Percentiles rank a stretch among this genome's conserved stretches.
Evolutionary conservation across 2,329 filamentous ascomycete species (phyloP).

Genomic region (Stagonosporopsis rhizophila): DNA sequence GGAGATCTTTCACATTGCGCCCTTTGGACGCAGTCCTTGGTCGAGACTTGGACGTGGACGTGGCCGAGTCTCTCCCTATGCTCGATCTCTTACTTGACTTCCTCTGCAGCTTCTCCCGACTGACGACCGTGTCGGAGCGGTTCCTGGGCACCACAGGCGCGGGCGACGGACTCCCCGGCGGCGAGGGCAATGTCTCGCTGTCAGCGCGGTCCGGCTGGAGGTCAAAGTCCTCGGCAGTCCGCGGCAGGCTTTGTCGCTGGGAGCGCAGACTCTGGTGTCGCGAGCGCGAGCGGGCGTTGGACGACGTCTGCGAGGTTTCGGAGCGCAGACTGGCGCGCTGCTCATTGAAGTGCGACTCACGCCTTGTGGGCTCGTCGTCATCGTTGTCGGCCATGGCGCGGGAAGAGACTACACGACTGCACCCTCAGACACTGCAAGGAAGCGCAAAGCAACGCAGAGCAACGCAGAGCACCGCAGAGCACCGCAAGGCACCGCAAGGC

Average conservation of each 20-base stretch:
- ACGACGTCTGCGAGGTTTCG: slow-evolving; percentile 26
- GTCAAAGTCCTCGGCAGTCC: slow-evolving; percentile 4
- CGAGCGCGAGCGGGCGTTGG: slow-evolving; percentile 22
- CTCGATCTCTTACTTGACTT: slow-evolving; percentile 22
- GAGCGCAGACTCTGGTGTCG: slow-evolving; percentile 20
- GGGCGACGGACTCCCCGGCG: slow-evolving; percentile 21
- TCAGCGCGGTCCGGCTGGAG: slow-evolving; percentile 23
- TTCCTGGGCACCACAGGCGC: slow-evolving; percentile 15
- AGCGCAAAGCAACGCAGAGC: background rate
- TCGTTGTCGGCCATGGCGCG: slow-evolving; percentile 38
- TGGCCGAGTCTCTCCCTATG: slow-evolving; percentile 8
- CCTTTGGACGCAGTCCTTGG: slow-evolving; percentile 19
- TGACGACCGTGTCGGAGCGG: background rate
- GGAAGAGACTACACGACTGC: no score
- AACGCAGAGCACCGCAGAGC: no score
- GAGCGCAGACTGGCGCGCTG: slow-evolving; percentile 41
- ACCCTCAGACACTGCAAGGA: slow-evolving; percentile 2
- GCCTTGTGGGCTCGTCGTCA: slow-evolving; percentile 35
- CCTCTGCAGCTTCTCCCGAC: slow-evolving; percentile 9
- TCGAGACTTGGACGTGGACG: slow-evolving; percentile 8
- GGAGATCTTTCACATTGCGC: slow-evolving; percentile 22
- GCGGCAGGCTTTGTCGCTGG: slow-evolving; percentile 7
- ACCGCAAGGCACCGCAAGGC: no score
- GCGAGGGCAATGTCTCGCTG: slow-evolving; percentile 11
- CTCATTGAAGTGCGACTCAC: slow-evolving; percentile 44